Evolutionary conservation across 2,329 filamentous ascomycete species (phyloP), one percentile per base, ranked within the genome.

Genomic region (Fusarium denticulatum): DNA sequence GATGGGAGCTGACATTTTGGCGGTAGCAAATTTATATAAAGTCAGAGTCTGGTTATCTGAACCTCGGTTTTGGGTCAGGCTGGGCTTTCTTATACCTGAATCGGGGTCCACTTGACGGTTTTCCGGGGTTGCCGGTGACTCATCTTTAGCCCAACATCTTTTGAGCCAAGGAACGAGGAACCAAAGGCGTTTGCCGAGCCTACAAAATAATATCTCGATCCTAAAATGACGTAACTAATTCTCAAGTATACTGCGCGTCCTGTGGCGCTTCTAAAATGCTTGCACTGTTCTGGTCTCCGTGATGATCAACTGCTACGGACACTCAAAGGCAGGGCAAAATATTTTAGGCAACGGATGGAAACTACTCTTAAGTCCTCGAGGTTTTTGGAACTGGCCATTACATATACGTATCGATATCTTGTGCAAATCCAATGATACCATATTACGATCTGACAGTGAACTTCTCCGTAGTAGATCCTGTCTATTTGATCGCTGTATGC

Each of bases 231-330:
- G 10, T 9, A 28, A 18, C 14, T 28, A 4, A 18, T 15, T 5
- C 2, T 22, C 7, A 7, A 2, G 5, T n/a, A 22, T 9, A 16
- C 10, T 34, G 5, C 0, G 5, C 22, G 34, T 9, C 18, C 5
- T 5, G 7, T 10, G 2, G 14, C 5, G 3, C 34, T 13, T 26
- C 7, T 13, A 26, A 2, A 16, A 4, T 13, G 13, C 13, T 28
- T 26, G 18, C 18, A 26, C 2, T 28, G 20, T 18, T 28, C 20
- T 7, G 11, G 20, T n/a, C 20, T 7, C 3, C 2, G 11, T 5
- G 9, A 7, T 20, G 49, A 8, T 26, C 10, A 12, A 22, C 12
- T 26, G 18, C 10, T 13, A 26, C 3, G 10, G 8, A 10, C 3
- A 6, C n/a, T 34, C n/a, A 8, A 32, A 36, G 14, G 24, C 14